phyloP scores from a whole-genome alignment of 2,329 filamentous ascomycete species.

The Stachybotrys chartarum region DNA sequence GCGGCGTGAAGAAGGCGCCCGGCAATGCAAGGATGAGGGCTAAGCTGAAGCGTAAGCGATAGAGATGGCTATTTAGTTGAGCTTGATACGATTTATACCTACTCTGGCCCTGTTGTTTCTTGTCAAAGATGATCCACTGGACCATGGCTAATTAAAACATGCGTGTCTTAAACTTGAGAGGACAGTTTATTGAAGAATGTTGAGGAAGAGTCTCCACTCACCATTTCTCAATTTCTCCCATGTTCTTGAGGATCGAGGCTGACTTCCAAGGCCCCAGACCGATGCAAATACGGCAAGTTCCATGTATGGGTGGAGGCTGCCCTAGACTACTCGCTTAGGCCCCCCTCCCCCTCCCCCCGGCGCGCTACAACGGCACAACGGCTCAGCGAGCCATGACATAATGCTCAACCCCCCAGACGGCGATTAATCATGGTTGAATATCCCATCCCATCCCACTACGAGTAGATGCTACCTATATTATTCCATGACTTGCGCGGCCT shows the following conservation, averaged over 20 bases:
- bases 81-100: too few species aligned
- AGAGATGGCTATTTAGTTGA: background rate
- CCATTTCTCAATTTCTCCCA: too few species aligned
- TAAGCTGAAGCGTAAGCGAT: background rate
- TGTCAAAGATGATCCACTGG: too few species aligned
- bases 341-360: too few species aligned
- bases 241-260: too few species aligned
- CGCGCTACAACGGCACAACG: background rate
- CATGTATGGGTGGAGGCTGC: background rate
- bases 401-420: background rate
- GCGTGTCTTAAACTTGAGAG: background rate
- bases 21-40: conserved; percentile 7
- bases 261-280: background rate
- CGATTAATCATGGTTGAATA: too few species aligned
- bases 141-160: too few species aligned
- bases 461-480: too few species aligned
- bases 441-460: too few species aligned
- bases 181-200: background rate
- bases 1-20: conserved; percentile 11
- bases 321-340: too few species aligned
- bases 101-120: too few species aligned
- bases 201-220: too few species aligned
- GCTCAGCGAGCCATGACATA: background rate
- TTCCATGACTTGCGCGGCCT: background rate
- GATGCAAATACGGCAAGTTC: background rate